Percentiles rank a stretch among this genome's conserved stretches.
phyloP scores from a whole-genome alignment of 352 stramenopile genomes.

The Phytopythium mirpurense region DNA sequence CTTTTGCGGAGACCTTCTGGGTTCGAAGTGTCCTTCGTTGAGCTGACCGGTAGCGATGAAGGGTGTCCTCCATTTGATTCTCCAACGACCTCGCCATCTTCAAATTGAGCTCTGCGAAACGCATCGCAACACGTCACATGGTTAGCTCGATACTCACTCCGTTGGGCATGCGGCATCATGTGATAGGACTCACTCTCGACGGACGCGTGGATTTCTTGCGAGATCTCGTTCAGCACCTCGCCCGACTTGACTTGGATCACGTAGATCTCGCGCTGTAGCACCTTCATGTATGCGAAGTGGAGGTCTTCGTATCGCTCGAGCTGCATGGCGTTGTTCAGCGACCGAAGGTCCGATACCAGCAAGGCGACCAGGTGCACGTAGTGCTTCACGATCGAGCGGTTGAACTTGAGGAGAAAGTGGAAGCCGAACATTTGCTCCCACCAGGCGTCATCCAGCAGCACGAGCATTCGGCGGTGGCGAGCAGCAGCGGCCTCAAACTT shows the following conservation, averaged over 20 bases:
- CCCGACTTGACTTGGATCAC: conserved; percentile 63
- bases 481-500: conserved; percentile 57
- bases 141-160: not conserved
- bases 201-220: conserved; percentile 44
- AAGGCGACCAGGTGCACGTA: conserved; percentile 63
- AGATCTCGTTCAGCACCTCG: conserved; percentile 69
- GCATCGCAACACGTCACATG: conserved; percentile 1
- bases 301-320: conserved; percentile 70
- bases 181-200: conserved; percentile 28
- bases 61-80: conserved; percentile 60
- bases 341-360: conserved; percentile 56
- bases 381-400: conserved; percentile 59
- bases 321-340: conserved; percentile 76
- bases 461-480: conserved; percentile 53
- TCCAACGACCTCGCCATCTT: conserved; percentile 38
- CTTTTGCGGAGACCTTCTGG: conserved; percentile 49
- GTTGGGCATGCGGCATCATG: no score
- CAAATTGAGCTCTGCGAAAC: conserved; percentile 41
- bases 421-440: conserved; percentile 80
- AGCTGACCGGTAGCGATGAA: conserved; percentile 50
- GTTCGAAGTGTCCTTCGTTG: conserved; percentile 52
- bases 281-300: conserved; percentile 74
- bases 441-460: conserved; percentile 66
- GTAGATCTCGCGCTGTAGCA: conserved; percentile 78
- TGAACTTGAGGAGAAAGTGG: conserved; percentile 62